These are phyloP conservation scores for Asterochloris sp. DNA, from an alignment of 139 green algal genomes.

Conservation along the genomic window DNA sequence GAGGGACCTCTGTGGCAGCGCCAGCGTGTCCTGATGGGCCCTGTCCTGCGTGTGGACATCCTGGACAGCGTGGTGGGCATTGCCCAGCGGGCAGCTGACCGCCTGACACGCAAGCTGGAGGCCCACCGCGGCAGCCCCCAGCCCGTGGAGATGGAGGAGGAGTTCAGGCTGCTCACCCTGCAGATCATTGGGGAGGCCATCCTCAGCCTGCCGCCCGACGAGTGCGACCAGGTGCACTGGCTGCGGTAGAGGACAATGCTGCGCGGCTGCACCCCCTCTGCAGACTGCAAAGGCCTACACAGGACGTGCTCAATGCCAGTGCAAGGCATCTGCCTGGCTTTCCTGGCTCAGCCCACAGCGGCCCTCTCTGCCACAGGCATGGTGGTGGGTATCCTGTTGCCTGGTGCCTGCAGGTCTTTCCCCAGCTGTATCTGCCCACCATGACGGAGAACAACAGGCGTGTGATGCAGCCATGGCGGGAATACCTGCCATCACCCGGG, in stretches of 20 bases:
- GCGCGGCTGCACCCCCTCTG: not conserved
- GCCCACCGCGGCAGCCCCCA: conserved; percentile 19
- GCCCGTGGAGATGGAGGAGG: conserved; percentile 79
- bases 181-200: conserved; percentile 93
- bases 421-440: conserved; percentile 88
- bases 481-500: conserved; percentile 54
- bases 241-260: not conserved
- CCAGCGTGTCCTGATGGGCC: conserved; percentile 83
- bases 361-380: not conserved
- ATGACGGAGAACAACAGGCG: conserved; percentile 92
- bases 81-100: conserved; percentile 59
- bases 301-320: not conserved
- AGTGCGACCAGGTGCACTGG: conserved; percentile 72
- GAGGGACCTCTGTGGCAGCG: conserved; percentile 87
- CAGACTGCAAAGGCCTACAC: not conserved
- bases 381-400: not conserved
- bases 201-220: conserved; percentile 76
- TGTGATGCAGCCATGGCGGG: conserved; percentile 79
- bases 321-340: not conserved
- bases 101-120: conserved; percentile 75
- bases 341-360: too few relatives aligned
- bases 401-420: conserved; percentile 72
- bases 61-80: conserved; percentile 86
- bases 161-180: conserved; percentile 89
- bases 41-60: conserved; percentile 84